Conservation (phyloP, 2,329 filamentous ascomycete species). For the Trichoderma oligosporum region DNA sequence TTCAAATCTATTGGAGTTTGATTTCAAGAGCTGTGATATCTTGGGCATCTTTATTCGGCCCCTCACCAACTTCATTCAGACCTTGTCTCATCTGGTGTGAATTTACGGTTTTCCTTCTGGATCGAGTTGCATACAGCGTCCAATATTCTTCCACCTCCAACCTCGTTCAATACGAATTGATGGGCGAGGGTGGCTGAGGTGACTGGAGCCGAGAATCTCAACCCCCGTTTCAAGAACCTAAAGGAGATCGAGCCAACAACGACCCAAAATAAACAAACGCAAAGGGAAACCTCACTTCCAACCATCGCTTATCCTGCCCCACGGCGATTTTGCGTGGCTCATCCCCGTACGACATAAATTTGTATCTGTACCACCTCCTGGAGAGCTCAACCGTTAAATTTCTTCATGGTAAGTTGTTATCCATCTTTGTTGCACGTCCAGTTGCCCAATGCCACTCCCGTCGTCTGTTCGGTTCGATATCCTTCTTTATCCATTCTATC, state of each 20-base stretch:
- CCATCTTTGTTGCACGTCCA: neutral
- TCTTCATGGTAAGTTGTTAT: slow-evolving; percentile 17
- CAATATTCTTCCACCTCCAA: neutral
- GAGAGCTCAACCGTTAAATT: neutral
- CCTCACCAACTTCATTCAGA: neutral
- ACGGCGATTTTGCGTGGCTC: slow-evolving; percentile 9
- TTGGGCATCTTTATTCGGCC: neutral
- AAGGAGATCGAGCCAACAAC: neutral
- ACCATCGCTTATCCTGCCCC: slow-evolving; percentile 16
- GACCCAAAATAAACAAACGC: neutral
- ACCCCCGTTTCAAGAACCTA: neutral
- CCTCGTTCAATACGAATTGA: neutral
- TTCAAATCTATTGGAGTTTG: neutral
- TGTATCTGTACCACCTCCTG: slow-evolving; percentile 10
- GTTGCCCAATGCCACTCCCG: neutral
- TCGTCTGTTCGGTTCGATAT: neutral
- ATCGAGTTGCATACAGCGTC: neutral
- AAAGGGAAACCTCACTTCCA: neutral
- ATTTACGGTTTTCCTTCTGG: too few species aligned
- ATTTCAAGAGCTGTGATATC: neutral
- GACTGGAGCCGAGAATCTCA: neutral
- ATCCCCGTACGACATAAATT: neutral
- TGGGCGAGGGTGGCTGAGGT: neutral
- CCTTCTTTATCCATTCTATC: neutral
- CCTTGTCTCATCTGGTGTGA: too few species aligned